Conservation (phyloP, 108 stramenopile species). For the Cyclotella kingstonii region DNA sequence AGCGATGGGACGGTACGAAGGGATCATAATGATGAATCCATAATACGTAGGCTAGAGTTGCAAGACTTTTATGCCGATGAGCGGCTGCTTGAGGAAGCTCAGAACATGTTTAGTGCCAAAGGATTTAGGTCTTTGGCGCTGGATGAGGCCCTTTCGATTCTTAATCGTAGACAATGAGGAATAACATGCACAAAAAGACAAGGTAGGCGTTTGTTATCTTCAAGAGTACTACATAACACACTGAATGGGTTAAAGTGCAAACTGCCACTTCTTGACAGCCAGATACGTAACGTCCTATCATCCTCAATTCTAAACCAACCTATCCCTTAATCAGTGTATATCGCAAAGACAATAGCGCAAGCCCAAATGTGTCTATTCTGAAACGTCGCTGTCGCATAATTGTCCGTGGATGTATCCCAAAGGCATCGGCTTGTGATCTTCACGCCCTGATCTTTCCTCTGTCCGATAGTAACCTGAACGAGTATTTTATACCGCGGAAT, state of each 20-base stretch:
- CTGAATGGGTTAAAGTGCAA: too few species aligned
- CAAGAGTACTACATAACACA: too few species aligned
- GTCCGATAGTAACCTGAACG: slow-evolving; percentile 67
- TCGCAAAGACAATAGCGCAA: slow-evolving; percentile 42
- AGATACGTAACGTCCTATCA: too few species aligned
- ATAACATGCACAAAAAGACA: not conserved
- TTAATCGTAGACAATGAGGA: slow-evolving; percentile 53
- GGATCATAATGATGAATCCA: not conserved
- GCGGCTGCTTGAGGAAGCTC: slow-evolving; percentile 60
- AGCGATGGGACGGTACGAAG: not conserved
- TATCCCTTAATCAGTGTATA: slow-evolving; percentile 46
- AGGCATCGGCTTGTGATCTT: slow-evolving; percentile 65
- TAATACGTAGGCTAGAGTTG: slow-evolving; percentile 29
- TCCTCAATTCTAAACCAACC: too few species aligned
- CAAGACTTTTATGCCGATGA: slow-evolving; percentile 57
- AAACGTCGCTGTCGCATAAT: slow-evolving; percentile 52
- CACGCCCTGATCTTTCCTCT: slow-evolving; percentile 70
- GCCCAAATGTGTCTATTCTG: slow-evolving; percentile 48
- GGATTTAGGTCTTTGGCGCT: slow-evolving; percentile 49
- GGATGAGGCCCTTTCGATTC: slow-evolving; percentile 67
- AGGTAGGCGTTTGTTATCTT: too few species aligned
- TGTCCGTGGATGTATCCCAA: slow-evolving; percentile 73
- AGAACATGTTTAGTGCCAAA: slow-evolving; percentile 69
- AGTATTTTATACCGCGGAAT: slow-evolving; percentile 63
- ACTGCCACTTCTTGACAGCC: too few species aligned